These are phyloP conservation scores for Microdochium trichocladiopsis DNA, from an alignment of 2,329 filamentous ascomycete genomes.

Conservation along the genomic window DNA sequence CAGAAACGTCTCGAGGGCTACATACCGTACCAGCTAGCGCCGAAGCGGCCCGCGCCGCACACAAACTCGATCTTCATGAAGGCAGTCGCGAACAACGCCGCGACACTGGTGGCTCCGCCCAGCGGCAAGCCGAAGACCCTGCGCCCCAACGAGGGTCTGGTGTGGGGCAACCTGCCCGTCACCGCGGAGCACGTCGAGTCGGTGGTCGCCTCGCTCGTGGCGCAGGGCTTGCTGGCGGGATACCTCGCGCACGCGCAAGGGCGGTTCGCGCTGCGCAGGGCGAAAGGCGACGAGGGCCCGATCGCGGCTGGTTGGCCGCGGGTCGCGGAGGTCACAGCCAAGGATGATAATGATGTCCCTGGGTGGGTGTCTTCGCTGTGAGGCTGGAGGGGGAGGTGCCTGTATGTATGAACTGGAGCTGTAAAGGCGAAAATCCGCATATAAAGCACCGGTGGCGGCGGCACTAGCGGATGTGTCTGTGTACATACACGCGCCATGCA, in stretches of 20 bases:
- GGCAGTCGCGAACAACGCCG: slow-evolving; percentile 38
- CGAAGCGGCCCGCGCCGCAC: slow-evolving; percentile 28
- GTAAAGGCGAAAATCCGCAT: too few relatives aligned
- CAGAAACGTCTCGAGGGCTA: slow-evolving; percentile 59
- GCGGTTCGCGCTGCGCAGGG: slow-evolving; percentile 77
- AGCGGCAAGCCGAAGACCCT: slow-evolving; percentile 39
- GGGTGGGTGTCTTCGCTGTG: slow-evolving; percentile 55
- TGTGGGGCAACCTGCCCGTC: slow-evolving; percentile 57
- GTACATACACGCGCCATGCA: too few relatives aligned
- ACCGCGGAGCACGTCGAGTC: slow-evolving; percentile 66
- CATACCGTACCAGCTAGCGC: slow-evolving; percentile 28
- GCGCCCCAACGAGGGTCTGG: slow-evolving; percentile 49
- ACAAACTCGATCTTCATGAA: slow-evolving; percentile 45
- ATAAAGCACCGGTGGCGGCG: too few relatives aligned
- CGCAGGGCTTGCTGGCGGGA: slow-evolving; percentile 75
- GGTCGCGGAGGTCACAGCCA: slow-evolving; percentile 62
- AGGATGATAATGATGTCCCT: slow-evolving; percentile 56
- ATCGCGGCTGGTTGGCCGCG: slow-evolving; percentile 68
- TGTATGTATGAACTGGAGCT: too few relatives aligned
- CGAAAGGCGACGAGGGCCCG: slow-evolving; percentile 57
- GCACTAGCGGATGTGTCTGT: too few relatives aligned
- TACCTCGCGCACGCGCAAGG: slow-evolving; percentile 73
- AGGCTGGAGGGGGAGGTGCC: too few relatives aligned
- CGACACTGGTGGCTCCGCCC: slow-evolving; percentile 37
- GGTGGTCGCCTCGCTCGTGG: slow-evolving; percentile 67